Evolutionary conservation across 106 monocot genomes (phyloP).

Genomic region (Amphibolis antarctica): DNA sequence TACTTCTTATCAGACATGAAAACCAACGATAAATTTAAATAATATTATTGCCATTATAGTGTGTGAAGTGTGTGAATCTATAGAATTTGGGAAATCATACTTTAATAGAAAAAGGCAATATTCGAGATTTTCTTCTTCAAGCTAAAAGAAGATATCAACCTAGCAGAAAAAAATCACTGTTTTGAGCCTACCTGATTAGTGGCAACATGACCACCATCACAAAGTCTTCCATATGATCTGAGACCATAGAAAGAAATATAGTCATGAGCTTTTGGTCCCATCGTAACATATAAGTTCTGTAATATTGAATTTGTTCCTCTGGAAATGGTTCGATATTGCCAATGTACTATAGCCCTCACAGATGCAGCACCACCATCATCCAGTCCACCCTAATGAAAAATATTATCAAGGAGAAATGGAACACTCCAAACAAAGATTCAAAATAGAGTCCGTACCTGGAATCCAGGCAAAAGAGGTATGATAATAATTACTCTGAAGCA

Average conservation of each 20-base stretch:
- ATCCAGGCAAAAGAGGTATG: conserved; percentile 90
- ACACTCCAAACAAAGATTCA: not conserved
- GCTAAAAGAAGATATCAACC: not conserved
- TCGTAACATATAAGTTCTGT: conserved; percentile 52
- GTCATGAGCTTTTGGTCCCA: conserved; percentile 76
- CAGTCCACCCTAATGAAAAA: conserved; percentile 58
- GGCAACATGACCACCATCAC: conserved; percentile 57
- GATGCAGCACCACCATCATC: conserved; percentile 99
- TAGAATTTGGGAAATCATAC: no score
- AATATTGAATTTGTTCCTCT: conserved; percentile 88
- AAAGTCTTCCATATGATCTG: conserved; percentile 71
- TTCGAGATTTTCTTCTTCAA: no score
- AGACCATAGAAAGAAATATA: conserved; percentile 98
- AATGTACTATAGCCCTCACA: conserved; percentile 94
- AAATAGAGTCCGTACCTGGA: conserved; percentile 53
- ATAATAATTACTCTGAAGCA: conserved; percentile 90
- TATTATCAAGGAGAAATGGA: not conserved
- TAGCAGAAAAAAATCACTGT: not conserved
- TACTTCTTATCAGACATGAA: no score
- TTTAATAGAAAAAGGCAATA: no score
- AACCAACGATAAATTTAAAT: no score
- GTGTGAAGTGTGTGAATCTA: no score
- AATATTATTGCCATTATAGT: no score
- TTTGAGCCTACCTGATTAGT: conserved; percentile 55
- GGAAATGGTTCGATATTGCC: conserved; percentile 95